phyloP scores from a whole-genome alignment of 805 yeast genomes.

The Pichia deserticola region DNA sequence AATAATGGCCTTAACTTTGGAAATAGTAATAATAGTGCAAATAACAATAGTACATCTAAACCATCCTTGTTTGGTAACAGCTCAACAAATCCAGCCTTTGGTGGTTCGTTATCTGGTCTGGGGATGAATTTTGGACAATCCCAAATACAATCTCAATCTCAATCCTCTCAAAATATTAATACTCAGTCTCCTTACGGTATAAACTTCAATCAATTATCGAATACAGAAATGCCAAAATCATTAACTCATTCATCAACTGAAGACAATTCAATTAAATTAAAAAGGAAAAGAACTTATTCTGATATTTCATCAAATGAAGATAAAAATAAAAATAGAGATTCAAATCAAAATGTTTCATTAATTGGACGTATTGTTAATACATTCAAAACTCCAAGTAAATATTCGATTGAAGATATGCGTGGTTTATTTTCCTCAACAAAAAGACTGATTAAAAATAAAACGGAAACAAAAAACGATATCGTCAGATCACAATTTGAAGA shows the following conservation, averaged over 20 bases:
- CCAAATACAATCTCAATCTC: constrained; percentile 5
- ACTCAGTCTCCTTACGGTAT: constrained; percentile 21
- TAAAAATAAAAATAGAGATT: background rate
- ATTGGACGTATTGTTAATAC: constrained; percentile 14
- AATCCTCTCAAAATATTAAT: background rate
- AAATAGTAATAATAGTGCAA: background rate
- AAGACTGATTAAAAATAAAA: background rate
- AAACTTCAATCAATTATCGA: constrained; percentile 11
- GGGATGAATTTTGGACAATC: constrained; percentile 10
- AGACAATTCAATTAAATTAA: constrained; percentile 5
- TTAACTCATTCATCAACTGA: constrained; percentile 16
- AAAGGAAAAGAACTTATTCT: constrained; percentile 20
- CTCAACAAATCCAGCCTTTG: constrained; percentile 10
- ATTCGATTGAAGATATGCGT: constrained; percentile 21
- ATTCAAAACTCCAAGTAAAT: constrained; percentile 16
- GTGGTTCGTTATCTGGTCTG: constrained; percentile 3
- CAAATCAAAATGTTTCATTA: background rate
- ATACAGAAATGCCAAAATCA: constrained; percentile 25
- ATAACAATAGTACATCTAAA: constrained; percentile 3
- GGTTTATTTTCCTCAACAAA: constrained; percentile 25
- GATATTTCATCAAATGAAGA: constrained; percentile 11
- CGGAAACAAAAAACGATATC: background rate
- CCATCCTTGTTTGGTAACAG: constrained; percentile 21
- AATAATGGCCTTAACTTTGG: too few species aligned
- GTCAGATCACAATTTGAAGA: background rate